Percentiles rank a stretch among this genome's conserved stretches.
Evolutionary conservation across 2,329 filamentous ascomycete species (phyloP).

Genomic region (Aspergillus sergii): DNA sequence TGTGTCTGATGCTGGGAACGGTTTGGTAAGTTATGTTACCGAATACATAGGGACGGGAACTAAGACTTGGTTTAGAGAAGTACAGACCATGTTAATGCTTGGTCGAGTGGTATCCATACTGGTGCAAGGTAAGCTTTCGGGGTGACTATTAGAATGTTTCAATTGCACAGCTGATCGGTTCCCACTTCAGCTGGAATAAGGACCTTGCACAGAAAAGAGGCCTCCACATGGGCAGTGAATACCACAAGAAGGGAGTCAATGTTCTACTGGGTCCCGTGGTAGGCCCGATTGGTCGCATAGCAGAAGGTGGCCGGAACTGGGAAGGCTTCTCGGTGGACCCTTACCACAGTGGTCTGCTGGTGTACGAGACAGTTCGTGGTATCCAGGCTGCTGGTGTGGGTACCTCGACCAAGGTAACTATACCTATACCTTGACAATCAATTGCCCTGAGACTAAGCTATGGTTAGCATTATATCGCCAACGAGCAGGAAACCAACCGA

Average conservation of each 20-base stretch:
- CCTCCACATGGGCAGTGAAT: conserved; percentile 39
- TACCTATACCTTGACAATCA: background rate
- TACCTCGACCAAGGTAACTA: conserved; percentile 35
- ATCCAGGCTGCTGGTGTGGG: conserved; percentile 49
- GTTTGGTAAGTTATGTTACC: conserved; percentile 29
- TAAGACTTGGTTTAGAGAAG: conserved; percentile 26
- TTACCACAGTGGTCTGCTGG: conserved; percentile 49
- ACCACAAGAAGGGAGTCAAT: conserved; percentile 46
- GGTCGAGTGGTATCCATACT: conserved; percentile 26
- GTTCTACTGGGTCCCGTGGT: conserved; percentile 47
- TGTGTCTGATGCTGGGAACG: conserved; percentile 47
- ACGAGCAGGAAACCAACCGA: conserved; percentile 58
- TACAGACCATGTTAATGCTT: conserved; percentile 30
- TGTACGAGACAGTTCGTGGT: conserved; percentile 47
- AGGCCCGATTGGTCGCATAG: conserved; percentile 36
- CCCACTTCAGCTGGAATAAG: conserved; percentile 36
- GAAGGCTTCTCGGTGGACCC: conserved; percentile 54
- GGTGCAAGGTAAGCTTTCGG: conserved; percentile 28
- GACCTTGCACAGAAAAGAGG: conserved; percentile 36
- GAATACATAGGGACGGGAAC: background rate
- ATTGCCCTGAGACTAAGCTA: background rate
- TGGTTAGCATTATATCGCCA: conserved; percentile 60
- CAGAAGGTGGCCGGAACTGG: conserved; percentile 49
- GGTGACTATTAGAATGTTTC: too few species aligned
- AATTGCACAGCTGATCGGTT: background rate